phyloP scores from a whole-genome alignment of 805 yeast species.

The Candida anglica region DNA sequence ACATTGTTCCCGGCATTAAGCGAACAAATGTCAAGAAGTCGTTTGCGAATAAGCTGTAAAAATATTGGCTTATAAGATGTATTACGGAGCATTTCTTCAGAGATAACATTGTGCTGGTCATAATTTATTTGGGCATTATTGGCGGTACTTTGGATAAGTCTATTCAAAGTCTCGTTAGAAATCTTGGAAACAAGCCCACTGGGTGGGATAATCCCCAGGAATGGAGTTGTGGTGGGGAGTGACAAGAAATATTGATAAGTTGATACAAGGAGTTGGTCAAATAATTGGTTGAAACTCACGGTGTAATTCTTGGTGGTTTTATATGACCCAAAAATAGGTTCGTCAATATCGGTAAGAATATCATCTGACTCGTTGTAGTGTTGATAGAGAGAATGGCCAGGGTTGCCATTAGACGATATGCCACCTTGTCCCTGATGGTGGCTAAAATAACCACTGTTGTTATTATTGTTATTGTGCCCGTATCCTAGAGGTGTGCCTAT shows the following conservation, averaged over 20 bases:
- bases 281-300: constrained; percentile 28
- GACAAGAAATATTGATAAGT: constrained; percentile 31
- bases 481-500: constrained; percentile 1
- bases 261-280: constrained; percentile 34
- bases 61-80: constrained; percentile 33
- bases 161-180: constrained; percentile 37
- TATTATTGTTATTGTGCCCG: too few relatives aligned
- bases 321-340: constrained; percentile 11
- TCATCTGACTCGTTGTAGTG: constrained; percentile 39
- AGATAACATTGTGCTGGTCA: constrained; percentile 32
- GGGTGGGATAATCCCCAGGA: constrained; percentile 39
- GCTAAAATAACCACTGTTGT: too few relatives aligned
- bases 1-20: constrained; percentile 11
- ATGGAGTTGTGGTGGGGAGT: constrained; percentile 44
- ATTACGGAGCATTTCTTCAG: constrained; percentile 27
- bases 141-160: constrained; percentile 15
- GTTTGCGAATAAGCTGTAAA: constrained; percentile 37
- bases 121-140: constrained; percentile 17
- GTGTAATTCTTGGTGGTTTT: constrained; percentile 27
- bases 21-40: constrained; percentile 37
- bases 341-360: constrained; percentile 38
- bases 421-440: constrained; percentile 8
- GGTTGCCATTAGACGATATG: constrained; percentile 5
- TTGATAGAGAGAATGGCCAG: constrained; percentile 18
- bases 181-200: constrained; percentile 41